These are phyloP conservation scores for Anisodus acutangulus DNA, from an alignment of 257 asterid genomes.

Conservation along the genomic window DNA sequence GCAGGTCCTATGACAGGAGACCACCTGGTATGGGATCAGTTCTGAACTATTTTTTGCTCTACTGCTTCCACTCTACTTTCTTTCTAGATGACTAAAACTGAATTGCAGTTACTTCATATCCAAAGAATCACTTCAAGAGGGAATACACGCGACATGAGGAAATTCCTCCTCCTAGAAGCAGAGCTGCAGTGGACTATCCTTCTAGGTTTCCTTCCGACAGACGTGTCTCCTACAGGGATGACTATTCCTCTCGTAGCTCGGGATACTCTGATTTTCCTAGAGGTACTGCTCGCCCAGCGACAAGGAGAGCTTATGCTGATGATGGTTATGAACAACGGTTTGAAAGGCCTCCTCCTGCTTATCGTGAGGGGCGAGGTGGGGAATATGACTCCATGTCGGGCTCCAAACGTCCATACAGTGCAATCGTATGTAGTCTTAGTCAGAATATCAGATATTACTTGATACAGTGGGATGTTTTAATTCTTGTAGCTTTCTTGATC, in stretches of 20 bases:
- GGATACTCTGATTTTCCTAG: conserved; percentile 77
- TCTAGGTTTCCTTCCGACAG: conserved; percentile 71
- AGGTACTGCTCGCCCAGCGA: conserved; percentile 66
- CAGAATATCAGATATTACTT: conserved; percentile 1
- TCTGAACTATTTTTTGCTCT: conserved; percentile 2
- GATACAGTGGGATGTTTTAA: conserved; percentile 5
- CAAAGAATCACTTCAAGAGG: conserved; percentile 74
- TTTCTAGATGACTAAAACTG: conserved; percentile 25
- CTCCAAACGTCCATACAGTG: conserved; percentile 83
- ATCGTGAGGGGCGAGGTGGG: conserved; percentile 74
- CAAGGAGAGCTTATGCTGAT: conserved; percentile 81
- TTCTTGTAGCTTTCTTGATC: conserved; percentile 21
- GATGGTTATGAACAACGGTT: conserved; percentile 79
- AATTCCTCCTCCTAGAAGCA: conserved; percentile 70
- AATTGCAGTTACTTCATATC: conserved; percentile 67
- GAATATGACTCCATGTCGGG: conserved; percentile 82
- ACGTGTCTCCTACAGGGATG: conserved; percentile 74
- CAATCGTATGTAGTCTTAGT: conserved; percentile 52
- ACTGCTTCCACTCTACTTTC: conserved; percentile 20
- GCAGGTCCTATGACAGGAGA: conserved; percentile 85
- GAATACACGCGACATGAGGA: conserved; percentile 81
- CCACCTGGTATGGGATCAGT: conserved; percentile 70
- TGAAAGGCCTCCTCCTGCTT: conserved; percentile 82
- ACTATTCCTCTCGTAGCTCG: conserved; percentile 76
- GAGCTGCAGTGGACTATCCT: conserved; percentile 66